Conservation (phyloP, 2,329 filamentous ascomycete species). For the Scedosporium dehoogii region DNA sequence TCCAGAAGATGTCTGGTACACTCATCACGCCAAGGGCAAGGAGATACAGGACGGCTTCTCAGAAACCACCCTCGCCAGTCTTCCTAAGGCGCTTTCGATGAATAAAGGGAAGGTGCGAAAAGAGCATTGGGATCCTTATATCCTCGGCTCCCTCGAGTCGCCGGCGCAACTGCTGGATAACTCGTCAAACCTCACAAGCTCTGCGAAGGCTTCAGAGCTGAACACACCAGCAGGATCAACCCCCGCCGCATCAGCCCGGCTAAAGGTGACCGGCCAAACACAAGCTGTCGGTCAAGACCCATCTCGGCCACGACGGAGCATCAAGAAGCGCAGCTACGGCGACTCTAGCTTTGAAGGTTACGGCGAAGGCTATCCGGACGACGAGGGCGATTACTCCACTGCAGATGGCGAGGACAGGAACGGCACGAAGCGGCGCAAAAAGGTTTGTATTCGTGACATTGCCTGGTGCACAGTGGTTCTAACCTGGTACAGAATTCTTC, state of each 20-base stretch:
- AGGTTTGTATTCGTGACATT: constrained; percentile 33
- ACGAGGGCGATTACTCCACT: constrained; percentile 63
- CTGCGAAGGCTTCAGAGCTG: constrained; percentile 39
- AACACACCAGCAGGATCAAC: constrained; percentile 36
- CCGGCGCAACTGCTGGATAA: constrained; percentile 1
- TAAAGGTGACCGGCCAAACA: constrained; percentile 23
- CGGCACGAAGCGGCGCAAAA: constrained; percentile 54
- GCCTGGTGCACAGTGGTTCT: constrained; percentile 23
- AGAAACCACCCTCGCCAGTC: constrained; percentile 27
- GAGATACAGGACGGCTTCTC: constrained; percentile 45
- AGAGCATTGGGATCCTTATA: constrained; percentile 12
- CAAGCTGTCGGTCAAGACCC: constrained; percentile 32
- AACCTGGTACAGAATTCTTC: constrained; percentile 36
- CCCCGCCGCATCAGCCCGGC: constrained; percentile 22
- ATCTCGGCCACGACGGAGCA: constrained; percentile 50
- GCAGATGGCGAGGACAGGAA: constrained; percentile 56
- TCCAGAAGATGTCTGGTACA: constrained; percentile 48
- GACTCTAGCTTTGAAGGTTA: constrained; percentile 69
- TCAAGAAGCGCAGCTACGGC: constrained; percentile 67
- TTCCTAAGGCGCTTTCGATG: constrained; percentile 47
- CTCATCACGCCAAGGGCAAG: constrained; percentile 41
- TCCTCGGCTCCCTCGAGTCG: constrained; percentile 9
- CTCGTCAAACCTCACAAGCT: constrained; percentile 17
- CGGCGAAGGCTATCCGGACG: constrained; percentile 60
- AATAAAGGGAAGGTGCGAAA: constrained; percentile 31